Conservation (phyloP, 306 rosid genomes). For the Cicer cuneatum region DNA sequence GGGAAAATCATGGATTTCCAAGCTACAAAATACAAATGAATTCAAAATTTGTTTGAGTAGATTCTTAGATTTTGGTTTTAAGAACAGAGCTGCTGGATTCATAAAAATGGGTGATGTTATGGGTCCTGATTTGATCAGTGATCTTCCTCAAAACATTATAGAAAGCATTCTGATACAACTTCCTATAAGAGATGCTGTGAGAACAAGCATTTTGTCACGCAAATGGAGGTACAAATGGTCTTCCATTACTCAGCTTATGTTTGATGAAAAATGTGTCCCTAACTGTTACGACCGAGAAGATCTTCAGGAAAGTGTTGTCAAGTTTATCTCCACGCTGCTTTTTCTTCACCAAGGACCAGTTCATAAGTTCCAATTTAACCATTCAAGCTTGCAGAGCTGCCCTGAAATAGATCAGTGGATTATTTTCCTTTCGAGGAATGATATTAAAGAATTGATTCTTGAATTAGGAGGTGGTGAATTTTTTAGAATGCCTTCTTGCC, state of each 20-base stretch:
- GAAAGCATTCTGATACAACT: constrained; percentile 68
- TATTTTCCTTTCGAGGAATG: constrained; percentile 85
- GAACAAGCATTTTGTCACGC: constrained; percentile 73
- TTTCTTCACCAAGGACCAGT: constrained; percentile 92
- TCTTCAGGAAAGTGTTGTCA: constrained; percentile 52
- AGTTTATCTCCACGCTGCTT: constrained; percentile 68
- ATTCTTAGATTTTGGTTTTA: constrained; percentile 8
- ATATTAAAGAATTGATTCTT: constrained; percentile 70
- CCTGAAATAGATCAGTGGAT: constrained; percentile 86
- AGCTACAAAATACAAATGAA: neutral
- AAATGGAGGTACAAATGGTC: constrained; percentile 89
- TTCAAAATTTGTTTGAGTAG: neutral
- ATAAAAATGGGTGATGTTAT: constrained; percentile 58
- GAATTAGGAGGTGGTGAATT: constrained; percentile 82
- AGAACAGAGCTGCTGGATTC: too few relatives aligned
- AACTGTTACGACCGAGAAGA: constrained; percentile 41
- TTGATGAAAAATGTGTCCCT: constrained; percentile 67
- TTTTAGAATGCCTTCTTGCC: constrained; percentile 77
- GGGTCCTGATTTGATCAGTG: constrained; percentile 68
- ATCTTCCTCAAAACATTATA: constrained; percentile 81
- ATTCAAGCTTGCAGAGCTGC: constrained; percentile 65
- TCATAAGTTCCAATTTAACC: constrained; percentile 77
- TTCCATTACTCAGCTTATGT: constrained; percentile 66
- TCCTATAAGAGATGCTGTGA: constrained; percentile 82
- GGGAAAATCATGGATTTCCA: neutral